These are phyloP conservation scores for Anisodus tanguticus DNA, from an alignment of 257 asterid species.

Conservation along the genomic window DNA sequence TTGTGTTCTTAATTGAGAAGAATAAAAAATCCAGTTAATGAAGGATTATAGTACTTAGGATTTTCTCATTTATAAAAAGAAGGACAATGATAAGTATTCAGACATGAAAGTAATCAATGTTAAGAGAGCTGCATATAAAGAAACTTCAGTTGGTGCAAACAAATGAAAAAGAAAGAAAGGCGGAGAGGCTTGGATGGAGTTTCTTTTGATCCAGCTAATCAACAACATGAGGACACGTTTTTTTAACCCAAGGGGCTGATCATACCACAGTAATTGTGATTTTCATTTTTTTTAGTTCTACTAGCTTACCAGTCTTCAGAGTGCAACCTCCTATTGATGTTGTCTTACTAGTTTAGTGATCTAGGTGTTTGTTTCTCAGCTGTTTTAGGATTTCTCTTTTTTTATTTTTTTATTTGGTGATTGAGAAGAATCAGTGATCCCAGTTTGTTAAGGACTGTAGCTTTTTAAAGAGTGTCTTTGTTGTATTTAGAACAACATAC, in stretches of 20 bases:
- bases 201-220: constrained; percentile 9
- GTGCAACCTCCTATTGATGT: not conserved
- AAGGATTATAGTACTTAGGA: not conserved
- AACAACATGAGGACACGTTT: not conserved
- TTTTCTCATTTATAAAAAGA: no score
- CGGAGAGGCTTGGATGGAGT: not conserved
- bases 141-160: not conserved
- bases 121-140: not conserved
- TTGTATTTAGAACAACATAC: not conserved
- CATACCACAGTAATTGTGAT: constrained; percentile 8
- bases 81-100: not conserved
- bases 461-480: not conserved
- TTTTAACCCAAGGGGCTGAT: not conserved
- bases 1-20: not conserved
- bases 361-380: not conserved
- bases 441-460: no score
- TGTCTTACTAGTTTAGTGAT: no score
- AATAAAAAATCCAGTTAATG: not conserved
- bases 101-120: not conserved
- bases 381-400: not conserved
- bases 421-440: no score
- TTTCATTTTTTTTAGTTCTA: not conserved
- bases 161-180: not conserved
- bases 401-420: no score
- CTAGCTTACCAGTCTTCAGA: not conserved